phyloP scores from a whole-genome alignment of 306 rosid genomes.

The Phaseolus lunatus region DNA sequence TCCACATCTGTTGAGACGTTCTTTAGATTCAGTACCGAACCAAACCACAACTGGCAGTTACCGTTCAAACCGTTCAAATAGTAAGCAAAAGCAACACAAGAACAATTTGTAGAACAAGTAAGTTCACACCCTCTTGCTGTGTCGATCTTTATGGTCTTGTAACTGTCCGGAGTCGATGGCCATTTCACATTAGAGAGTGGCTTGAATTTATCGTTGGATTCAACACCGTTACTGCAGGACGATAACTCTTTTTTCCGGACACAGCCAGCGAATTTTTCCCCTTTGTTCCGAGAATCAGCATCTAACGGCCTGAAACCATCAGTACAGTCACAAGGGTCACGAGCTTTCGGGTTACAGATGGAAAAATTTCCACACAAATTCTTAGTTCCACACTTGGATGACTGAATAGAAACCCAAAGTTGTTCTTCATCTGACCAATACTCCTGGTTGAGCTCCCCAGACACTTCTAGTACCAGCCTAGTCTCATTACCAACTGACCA shows the following conservation, averaged over 20 bases:
- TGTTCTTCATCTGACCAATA: not conserved
- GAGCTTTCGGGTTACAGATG: conserved; percentile 23
- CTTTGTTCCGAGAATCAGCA: not conserved
- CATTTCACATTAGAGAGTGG: not conserved
- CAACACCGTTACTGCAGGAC: not conserved
- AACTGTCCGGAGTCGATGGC: not conserved
- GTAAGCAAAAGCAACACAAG: conserved; percentile 39
- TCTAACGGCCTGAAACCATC: conserved; percentile 10
- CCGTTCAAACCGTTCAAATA: not conserved
- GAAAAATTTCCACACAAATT: conserved; percentile 32
- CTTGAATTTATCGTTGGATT: not conserved
- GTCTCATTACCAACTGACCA: not conserved
- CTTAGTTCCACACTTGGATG: conserved; percentile 15
- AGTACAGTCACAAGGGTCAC: conserved; percentile 2
- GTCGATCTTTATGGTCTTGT: not conserved
- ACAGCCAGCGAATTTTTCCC: conserved; percentile 36
- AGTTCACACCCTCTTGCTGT: not conserved
- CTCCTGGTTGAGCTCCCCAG: conserved; percentile 41
- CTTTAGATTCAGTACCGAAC: not conserved
- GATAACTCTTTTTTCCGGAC: conserved; percentile 9
- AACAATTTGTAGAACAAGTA: conserved; percentile 19
- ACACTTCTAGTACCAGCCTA: conserved; percentile 34
- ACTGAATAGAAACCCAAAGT: conserved; percentile 6
- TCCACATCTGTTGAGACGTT: not conserved
- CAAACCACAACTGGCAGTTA: conserved; percentile 1